Base-by-base conservation (phyloP, 2,329 filamentous ascomycete species). In the Trichoderma sp. region DNA sequence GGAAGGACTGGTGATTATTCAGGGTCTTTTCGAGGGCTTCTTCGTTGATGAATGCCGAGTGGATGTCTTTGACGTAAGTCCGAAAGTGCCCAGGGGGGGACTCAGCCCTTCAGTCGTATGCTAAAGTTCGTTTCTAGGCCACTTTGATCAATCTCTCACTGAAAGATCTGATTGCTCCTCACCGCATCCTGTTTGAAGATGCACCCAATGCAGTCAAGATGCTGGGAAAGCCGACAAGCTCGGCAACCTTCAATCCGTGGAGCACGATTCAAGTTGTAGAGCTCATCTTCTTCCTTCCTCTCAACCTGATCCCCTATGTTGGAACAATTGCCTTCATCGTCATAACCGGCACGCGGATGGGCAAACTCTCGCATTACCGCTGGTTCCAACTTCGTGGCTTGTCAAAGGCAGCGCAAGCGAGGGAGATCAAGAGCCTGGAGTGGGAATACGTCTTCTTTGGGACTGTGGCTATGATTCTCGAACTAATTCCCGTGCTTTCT, bases 371-470 rank as follows among this genome's bases (percentile, higher is more conserved):
- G 63, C 93, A 97, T 71, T 95, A 93, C 81, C 83, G 95, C 65
- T 97, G 95, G 82, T 97, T 93, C 74, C 86, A 93, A 72, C 81
- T 99, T 56, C 83, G 88, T 47, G 91, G 89, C 0, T 82, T 96
- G 69, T 85, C 85, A 47, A 92, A 89, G 75, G 88, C 90, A 71
- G 86, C 96, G 73, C 83, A 87, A 68, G 91, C 91, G 71, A 80
- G 80, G 30, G 92, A 90, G 71, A 85, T 94, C 30, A 83, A 83
- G 66, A 81, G 81, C 50, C 84, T 90, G 61, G 82, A 86, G 67
- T 91, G 91, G 85, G 91, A 95, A 66, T 98, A 97, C 74, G 89
- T 92, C 15, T 96, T 92, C 92, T 97, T 98, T 73, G 95, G 95
- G 17, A 92, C 90, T 0, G 83, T 95, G 4, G 91, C 93, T 57